Percentiles rank a stretch among this genome's conserved stretches.
Evolutionary conservation across 371 early-diverging fungal genomes (phyloP).

Genomic region (Mucor mucedo): DNA sequence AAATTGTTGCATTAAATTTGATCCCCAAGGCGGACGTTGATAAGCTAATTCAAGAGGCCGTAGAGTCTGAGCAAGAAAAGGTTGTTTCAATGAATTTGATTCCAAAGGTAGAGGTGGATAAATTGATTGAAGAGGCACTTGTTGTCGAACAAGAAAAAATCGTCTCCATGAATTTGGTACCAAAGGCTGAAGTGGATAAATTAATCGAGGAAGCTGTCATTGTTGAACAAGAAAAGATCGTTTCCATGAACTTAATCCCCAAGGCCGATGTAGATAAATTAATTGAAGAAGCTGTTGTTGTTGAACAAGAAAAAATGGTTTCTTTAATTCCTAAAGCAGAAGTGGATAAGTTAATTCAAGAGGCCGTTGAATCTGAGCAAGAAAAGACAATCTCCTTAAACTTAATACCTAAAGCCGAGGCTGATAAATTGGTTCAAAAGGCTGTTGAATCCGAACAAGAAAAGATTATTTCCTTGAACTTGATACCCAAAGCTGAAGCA

Average conservation of each 20-base stretch:
- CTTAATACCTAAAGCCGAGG: conserved; percentile 7
- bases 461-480: not conserved
- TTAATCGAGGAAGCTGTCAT: conserved; percentile 7
- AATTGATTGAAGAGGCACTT: conserved; percentile 2
- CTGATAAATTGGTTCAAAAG: conserved; percentile 9
- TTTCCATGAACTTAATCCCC: not conserved
- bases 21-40: conserved; percentile 4
- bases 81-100: conserved; percentile 1
- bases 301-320: not conserved
- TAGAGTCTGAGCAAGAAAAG: conserved; percentile 3
- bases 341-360: conserved; percentile 1
- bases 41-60: conserved; percentile 5
- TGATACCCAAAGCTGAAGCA: conserved; percentile 4
- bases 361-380: not conserved
- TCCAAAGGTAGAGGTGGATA: conserved; percentile 5
- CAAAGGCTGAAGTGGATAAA: conserved; percentile 4
- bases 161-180: conserved; percentile 1
- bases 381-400: not conserved
- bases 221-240: conserved; percentile 4
- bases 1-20: not conserved
- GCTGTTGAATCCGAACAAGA: conserved; percentile 5
- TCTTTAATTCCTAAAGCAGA: conserved; percentile 4
- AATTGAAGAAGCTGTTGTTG: not conserved
- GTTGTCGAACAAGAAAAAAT: conserved; percentile 6
- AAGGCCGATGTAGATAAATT: conserved; percentile 1